Conservation (phyloP, 2,329 filamentous ascomycete species). For the Calonectria naviculata region DNA sequence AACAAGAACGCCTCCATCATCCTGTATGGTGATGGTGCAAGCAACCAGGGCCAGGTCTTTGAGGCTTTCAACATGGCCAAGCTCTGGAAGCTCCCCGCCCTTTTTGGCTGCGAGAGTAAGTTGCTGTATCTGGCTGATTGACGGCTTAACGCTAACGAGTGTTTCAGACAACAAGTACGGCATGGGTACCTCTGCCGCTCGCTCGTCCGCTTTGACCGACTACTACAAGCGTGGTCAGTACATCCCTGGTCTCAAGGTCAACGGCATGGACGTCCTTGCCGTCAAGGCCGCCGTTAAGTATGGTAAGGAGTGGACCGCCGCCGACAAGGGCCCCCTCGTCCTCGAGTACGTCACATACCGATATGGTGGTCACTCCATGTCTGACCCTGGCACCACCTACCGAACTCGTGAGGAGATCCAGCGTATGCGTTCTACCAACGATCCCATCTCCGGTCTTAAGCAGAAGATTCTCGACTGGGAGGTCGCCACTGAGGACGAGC, state of each 20-base stretch:
- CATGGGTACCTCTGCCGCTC: slow-evolving; percentile 97
- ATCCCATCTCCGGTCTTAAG: slow-evolving; percentile 98
- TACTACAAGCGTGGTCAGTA: slow-evolving; percentile 99
- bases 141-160: slow-evolving; percentile 19
- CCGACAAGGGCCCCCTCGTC: slow-evolving; percentile 92
- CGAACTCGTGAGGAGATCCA: slow-evolving; percentile 99
- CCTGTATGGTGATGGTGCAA: slow-evolving; percentile 97
- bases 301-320: slow-evolving; percentile 86
- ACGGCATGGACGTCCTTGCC: slow-evolving; percentile 98
- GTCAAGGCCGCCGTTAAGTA: slow-evolving; percentile 97
- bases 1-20: slow-evolving; percentile 89
- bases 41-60: slow-evolving; percentile 99
- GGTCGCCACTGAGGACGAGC: slow-evolving; percentile 90
- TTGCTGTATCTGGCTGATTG: slow-evolving; percentile 39
- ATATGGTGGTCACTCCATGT: slow-evolving; percentile 99
- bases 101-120: slow-evolving; percentile 98
- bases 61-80: slow-evolving; percentile 99
- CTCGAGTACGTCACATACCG: slow-evolving; percentile 99
- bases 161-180: slow-evolving; percentile 97
- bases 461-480: slow-evolving; percentile 98
- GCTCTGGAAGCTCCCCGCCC: slow-evolving; percentile 94
- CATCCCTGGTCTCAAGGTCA: slow-evolving; percentile 99
- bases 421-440: slow-evolving; percentile 98
- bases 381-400: slow-evolving; percentile 99
- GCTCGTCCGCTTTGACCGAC: slow-evolving; percentile 95